Evolutionary conservation across 2,329 filamentous ascomycete genomes (phyloP).

Genomic region (Geosmithia putterillii): DNA sequence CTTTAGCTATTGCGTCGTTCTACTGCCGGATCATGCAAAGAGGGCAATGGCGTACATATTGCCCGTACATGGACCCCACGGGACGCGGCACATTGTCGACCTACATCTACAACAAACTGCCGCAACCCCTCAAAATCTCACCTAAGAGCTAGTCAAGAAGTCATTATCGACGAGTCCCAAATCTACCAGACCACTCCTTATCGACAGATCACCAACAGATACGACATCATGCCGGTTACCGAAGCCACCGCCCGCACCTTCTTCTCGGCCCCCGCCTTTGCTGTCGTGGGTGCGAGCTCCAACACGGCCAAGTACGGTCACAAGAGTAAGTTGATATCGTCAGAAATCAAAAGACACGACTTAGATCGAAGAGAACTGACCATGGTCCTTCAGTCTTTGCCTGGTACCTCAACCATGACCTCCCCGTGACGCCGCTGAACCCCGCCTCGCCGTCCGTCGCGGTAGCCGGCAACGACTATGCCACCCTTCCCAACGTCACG

Average conservation of each 20-base stretch:
- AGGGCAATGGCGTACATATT: too few species aligned
- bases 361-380: background rate
- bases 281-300: conserved; percentile 81
- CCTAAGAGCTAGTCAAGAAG: too few species aligned
- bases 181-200: too few species aligned
- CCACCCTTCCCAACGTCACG: conserved; percentile 53
- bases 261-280: conserved; percentile 69
- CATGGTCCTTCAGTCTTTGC: conserved; percentile 52
- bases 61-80: too few species aligned
- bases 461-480: conserved; percentile 43
- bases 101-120: too few species aligned
- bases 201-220: too few species aligned
- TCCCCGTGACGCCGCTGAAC: conserved; percentile 77
- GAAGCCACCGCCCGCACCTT: conserved; percentile 64
- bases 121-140: too few species aligned
- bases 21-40: too few species aligned
- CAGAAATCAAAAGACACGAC: too few species aligned
- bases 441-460: conserved; percentile 53
- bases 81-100: too few species aligned
- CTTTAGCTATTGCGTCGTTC: too few species aligned
- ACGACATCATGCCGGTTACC: conserved; percentile 43
- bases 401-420: conserved; percentile 71
- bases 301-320: conserved; percentile 81
- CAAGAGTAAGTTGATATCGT: conserved; percentile 38
- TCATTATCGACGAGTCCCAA: too few species aligned